Percentiles rank a stretch among this genome's conserved stretches.
phyloP scores from a whole-genome alignment of 2,329 filamentous ascomycete species.

The Talaromyces sp. region DNA sequence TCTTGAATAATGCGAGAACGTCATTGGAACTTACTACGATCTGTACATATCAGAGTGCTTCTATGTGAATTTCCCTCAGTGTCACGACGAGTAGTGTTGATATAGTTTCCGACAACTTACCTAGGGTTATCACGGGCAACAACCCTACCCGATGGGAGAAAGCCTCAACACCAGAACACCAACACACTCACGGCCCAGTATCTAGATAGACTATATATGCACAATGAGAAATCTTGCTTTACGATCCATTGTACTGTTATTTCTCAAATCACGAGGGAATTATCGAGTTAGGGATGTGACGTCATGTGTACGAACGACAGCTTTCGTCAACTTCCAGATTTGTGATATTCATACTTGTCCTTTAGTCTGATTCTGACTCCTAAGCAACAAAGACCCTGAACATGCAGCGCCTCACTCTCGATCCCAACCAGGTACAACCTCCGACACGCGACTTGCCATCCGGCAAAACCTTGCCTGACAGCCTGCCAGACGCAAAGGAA shows the following conservation, averaged over 20 bases:
- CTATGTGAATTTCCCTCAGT: background rate
- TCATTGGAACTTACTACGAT: background rate
- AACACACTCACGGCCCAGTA: background rate
- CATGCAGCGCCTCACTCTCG: conserved; percentile 40
- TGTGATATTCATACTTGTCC: background rate
- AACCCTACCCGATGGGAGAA: background rate
- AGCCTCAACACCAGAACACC: background rate
- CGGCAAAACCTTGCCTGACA: conserved; percentile 25
- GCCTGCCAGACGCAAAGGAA: conserved; percentile 44
- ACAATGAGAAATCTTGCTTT: background rate
- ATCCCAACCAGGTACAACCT: conserved; percentile 34
- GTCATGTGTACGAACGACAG: background rate
- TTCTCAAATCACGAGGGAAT: background rate
- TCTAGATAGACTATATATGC: background rate
- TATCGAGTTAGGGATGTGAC: background rate
- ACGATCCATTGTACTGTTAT: background rate
- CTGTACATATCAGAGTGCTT: no score
- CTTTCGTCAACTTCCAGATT: background rate
- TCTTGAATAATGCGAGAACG: background rate
- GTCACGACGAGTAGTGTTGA: background rate
- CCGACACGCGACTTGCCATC: conserved; percentile 39
- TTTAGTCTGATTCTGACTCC: no score
- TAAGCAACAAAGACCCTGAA: background rate
- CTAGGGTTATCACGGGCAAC: background rate
- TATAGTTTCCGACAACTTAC: background rate